Base-by-base conservation (phyloP, 2,329 filamentous ascomycete genomes). In the Exophiala bonariae region DNA sequence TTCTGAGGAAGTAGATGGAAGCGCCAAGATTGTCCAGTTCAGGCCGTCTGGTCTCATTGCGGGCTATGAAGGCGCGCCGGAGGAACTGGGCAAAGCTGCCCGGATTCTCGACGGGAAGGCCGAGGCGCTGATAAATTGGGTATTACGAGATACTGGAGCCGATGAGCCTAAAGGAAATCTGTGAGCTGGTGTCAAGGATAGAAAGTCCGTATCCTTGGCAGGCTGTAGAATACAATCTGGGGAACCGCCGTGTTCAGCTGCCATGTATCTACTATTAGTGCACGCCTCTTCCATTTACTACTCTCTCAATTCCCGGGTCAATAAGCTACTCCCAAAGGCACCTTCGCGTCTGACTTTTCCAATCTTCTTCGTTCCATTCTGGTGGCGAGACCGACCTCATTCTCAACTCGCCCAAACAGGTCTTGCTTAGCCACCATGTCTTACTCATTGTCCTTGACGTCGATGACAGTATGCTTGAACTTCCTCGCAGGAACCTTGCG, bases 381-480 rank as follows among this genome's bases (percentile, higher is more conserved):
- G n/a, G n/a, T n/a, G n/a, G n/a, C n/a, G n/a, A n/a, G n/a, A n/a
- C n/a, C n/a, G n/a, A n/a, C n/a, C n/a, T n/a, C n/a, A n/a, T n/a
- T n/a, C n/a, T n/a, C n/a, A n/a, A n/a, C n/a, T n/a, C n/a, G n/a
- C n/a, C n/a, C n/a, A n/a, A n/a, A n/a, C n/a, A n/a, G n/a, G n/a
- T n/a, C n/a, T n/a, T n/a, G n/a, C 23, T 26, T 11, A 26, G 11
- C 11, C 23, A 26, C 23, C 23, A 26, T 6, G 6, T 6, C 23
- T 52, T 66, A 71, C 56, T 72, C 65, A 39, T 72, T 70, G 5
- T 74, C 71, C 44, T 62, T 61, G 11, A 71, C 63, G 19, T 69
- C 67, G 49, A 75, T 70, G 23, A 69, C 59, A 3, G 71, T 74
- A 18, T 56, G 55, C 64, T 72, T 73, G 61, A 72, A 75, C 58